Percentiles rank a stretch among this genome's conserved stretches.
Evolutionary conservation across 2,329 filamentous ascomycete species (phyloP).

Genomic region (Penicillium brevicompactum): DNA sequence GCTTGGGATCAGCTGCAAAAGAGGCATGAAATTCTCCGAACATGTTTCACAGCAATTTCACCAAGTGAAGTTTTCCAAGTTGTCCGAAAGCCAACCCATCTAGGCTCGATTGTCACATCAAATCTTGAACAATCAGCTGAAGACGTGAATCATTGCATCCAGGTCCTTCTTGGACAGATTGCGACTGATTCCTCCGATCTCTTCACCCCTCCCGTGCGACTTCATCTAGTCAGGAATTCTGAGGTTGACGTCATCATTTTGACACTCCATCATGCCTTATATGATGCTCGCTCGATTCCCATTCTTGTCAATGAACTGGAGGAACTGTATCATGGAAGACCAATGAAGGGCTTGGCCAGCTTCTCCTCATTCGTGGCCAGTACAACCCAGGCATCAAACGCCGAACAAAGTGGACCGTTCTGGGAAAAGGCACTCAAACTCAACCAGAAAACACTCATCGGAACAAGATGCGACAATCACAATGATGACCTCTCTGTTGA

Average conservation of each 20-base stretch:
- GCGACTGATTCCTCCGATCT: neutral
- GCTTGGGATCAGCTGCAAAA: conserved; percentile 9
- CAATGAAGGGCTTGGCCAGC: neutral
- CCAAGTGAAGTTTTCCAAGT: conserved; percentile 5
- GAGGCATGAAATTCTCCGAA: conserved; percentile 12
- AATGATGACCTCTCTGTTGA: neutral
- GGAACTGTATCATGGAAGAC: neutral
- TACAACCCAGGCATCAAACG: neutral
- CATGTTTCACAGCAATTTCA: conserved; percentile 5
- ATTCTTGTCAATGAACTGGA: conserved; percentile 8
- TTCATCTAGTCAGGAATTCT: neutral
- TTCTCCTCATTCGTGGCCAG: neutral
- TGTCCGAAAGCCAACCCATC: neutral
- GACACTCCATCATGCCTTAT: conserved; percentile 13
- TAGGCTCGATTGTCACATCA: neutral
- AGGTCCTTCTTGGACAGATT: neutral
- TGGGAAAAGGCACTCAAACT: neutral
- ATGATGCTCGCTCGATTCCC: conserved; percentile 12
- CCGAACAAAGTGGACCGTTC: neutral
- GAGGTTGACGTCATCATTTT: conserved; percentile 2
- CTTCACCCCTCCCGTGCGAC: conserved; percentile 1
- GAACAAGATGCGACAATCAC: neutral
- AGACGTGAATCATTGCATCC: neutral
- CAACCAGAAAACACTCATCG: neutral
- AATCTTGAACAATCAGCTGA: neutral